Evolutionary conservation across 257 asterid genomes (phyloP).

Genomic region (Solanum chiquidenum): DNA sequence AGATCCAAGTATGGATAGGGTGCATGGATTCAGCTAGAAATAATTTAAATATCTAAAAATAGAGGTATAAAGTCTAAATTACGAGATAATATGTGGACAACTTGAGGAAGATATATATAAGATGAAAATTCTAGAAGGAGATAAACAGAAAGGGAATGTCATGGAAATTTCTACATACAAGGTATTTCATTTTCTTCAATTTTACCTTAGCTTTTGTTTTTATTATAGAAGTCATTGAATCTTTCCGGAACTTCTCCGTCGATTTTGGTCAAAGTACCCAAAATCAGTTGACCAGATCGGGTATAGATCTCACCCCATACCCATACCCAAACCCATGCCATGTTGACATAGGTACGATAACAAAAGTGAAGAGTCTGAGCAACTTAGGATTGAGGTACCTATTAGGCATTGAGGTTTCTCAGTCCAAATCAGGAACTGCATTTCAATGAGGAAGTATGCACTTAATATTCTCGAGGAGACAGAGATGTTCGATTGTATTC

Average conservation of each 20-base stretch:
- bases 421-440: background rate
- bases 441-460: background rate
- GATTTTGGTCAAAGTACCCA: background rate
- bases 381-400: background rate
- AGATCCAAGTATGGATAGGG: background rate
- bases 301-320: background rate
- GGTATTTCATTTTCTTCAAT: background rate
- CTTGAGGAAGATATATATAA: background rate
- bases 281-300: no score
- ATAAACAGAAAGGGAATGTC: background rate
- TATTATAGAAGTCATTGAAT: background rate
- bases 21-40: background rate
- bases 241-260: background rate
- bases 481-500: background rate
- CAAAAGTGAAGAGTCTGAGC: background rate
- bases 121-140: background rate
- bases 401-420: background rate
- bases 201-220: background rate
- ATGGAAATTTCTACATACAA: background rate
- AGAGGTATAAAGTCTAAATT: background rate
- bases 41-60: background rate
- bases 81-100: background rate
- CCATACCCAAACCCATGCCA: background rate
- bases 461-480: background rate
- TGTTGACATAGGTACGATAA: background rate